Conservation (phyloP, 176 grass and related monocot species). For the Eleusine coracana region DNA sequence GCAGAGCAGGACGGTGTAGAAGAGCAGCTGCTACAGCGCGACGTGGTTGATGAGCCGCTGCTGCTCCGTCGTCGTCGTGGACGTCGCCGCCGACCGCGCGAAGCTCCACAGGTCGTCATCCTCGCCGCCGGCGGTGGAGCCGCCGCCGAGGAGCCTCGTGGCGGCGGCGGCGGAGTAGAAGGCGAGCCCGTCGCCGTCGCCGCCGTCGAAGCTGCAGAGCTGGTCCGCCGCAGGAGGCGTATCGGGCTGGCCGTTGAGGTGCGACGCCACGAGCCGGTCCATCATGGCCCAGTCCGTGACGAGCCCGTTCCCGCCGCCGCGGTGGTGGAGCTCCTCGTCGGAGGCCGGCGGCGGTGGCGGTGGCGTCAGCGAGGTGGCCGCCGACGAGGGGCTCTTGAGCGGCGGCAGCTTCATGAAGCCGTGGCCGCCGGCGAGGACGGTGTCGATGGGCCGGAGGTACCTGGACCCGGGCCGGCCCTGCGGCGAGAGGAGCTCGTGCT, state of each 20-base stretch:
- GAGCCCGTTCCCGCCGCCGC: slow-evolving; percentile 18
- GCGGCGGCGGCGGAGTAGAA: slow-evolving; percentile 54
- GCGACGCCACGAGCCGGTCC: slow-evolving; percentile 88
- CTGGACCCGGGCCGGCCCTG: neutral
- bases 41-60: slow-evolving; percentile 40
- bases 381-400: slow-evolving; percentile 71
- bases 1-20: neutral
- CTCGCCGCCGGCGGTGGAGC: neutral
- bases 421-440: slow-evolving; percentile 41
- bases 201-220: slow-evolving; percentile 63
- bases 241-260: slow-evolving; percentile 85
- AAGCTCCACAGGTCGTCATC: slow-evolving; percentile 94
- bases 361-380: neutral
- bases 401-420: slow-evolving; percentile 89
- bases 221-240: slow-evolving; percentile 29
- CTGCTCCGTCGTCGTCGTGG: slow-evolving; percentile 33
- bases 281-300: slow-evolving; percentile 86
- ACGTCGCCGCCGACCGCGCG: slow-evolving; percentile 48
- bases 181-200: slow-evolving; percentile 36
- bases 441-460: slow-evolving; percentile 72
- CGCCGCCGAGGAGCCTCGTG: slow-evolving; percentile 31
- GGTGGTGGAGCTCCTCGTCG: neutral
- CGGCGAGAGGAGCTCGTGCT: slow-evolving; percentile 43
- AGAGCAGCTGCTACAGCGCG: slow-evolving; percentile 36
- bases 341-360: neutral